Conservation (phyloP, 352 stramenopile genomes). For the Globisporangium splendens region DNA sequence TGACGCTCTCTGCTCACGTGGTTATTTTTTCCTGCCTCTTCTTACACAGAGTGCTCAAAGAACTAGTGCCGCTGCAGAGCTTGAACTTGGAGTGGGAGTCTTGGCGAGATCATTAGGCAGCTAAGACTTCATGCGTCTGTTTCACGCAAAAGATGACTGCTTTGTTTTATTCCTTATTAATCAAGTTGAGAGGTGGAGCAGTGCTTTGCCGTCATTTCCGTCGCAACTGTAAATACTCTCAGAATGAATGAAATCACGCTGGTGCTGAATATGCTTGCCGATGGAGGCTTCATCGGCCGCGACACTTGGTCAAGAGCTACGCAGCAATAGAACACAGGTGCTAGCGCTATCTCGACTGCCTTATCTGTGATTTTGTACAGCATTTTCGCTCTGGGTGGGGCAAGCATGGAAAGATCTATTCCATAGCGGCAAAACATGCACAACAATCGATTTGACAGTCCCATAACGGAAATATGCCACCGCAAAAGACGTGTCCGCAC, state of each 20-base stretch:
- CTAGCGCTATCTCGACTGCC: slow-evolving; percentile 28
- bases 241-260: slow-evolving; percentile 44
- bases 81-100: slow-evolving; percentile 80
- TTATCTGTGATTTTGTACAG: slow-evolving; percentile 19
- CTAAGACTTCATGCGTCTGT: neutral
- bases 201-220: slow-evolving; percentile 13
- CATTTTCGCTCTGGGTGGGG: neutral
- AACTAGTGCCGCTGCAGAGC: slow-evolving; percentile 74
- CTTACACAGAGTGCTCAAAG: slow-evolving; percentile 55
- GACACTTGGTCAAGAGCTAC: slow-evolving; percentile 25
- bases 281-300: slow-evolving; percentile 14
- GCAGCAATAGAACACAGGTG: slow-evolving; percentile 44
- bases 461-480: too few relatives aligned
- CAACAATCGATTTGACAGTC: too few relatives aligned
- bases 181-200: neutral
- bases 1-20: neutral
- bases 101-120: slow-evolving; percentile 67
- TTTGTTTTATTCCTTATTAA: too few relatives aligned
- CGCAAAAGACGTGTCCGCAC: too few relatives aligned
- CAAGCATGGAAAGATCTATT: neutral
- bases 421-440: too few relatives aligned
- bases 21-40: neutral
- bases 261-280: slow-evolving; percentile 35
- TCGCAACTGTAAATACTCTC: slow-evolving; percentile 22
- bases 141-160: too few relatives aligned